A percentile compares a stretch with the other conserved stretches of the same genome.
phyloP scores from a whole-genome alignment of 1,284 basidiomycete genomes.

The Rhodotorula sp. region DNA sequence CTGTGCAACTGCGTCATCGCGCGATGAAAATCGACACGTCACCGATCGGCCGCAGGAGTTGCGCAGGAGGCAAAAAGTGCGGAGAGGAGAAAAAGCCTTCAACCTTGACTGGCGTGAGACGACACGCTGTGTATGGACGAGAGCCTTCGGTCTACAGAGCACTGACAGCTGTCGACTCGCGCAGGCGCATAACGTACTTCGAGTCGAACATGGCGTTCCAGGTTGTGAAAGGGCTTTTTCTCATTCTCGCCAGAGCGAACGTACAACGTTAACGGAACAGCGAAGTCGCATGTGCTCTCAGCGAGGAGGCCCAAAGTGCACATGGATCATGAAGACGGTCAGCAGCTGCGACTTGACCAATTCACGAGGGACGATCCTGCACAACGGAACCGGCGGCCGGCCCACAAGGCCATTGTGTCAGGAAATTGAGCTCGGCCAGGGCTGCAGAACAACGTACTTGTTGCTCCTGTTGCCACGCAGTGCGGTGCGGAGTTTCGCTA shows the following conservation, averaged over 20 bases:
- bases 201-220: too few relatives aligned
- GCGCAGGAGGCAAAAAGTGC: background rate
- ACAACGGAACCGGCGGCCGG: too few relatives aligned
- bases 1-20: background rate
- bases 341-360: constrained; percentile 13
- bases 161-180: too few relatives aligned
- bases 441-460: background rate
- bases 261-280: too few relatives aligned
- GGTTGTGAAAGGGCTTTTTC: too few relatives aligned
- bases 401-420: too few relatives aligned
- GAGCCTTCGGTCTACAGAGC: too few relatives aligned
- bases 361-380: constrained; percentile 1
- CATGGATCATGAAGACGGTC: constrained; percentile 5
- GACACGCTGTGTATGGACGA: too few relatives aligned
- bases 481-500: background rate
- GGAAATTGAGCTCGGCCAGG: too few relatives aligned
- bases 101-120: too few relatives aligned
- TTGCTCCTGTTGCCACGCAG: background rate
- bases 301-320: constrained; percentile 1
- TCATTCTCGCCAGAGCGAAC: too few relatives aligned
- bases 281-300: background rate
- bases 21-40: background rate
- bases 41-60: background rate
- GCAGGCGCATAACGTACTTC: too few relatives aligned
- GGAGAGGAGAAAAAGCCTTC: background rate